Conservation (phyloP, 345 rosid genomes). For the Mercurialis annua region DNA sequence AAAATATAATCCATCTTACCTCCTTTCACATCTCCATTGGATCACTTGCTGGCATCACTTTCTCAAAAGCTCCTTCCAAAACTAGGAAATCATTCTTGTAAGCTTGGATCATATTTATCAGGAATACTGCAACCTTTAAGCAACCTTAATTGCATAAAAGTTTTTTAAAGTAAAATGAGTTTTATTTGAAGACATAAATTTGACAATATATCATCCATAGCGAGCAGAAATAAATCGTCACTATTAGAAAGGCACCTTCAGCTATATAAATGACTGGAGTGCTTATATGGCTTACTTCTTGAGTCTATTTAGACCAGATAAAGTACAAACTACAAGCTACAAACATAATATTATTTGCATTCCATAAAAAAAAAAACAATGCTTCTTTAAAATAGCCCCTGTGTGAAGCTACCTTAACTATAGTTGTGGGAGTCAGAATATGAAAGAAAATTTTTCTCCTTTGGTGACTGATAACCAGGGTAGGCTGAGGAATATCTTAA, state of each 20-base stretch:
- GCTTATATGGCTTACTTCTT: too few relatives aligned
- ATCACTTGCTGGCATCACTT: constrained; percentile 64
- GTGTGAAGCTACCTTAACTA: background rate
- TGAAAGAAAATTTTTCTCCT: background rate
- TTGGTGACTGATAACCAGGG: background rate
- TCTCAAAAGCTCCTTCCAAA: constrained; percentile 70
- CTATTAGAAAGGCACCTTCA: background rate
- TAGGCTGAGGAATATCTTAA: background rate
- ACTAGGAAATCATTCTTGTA: constrained; percentile 48
- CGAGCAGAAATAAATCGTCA: too few relatives aligned
- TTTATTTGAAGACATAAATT: background rate
- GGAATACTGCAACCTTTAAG: constrained; percentile 90
- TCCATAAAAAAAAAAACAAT: too few relatives aligned
- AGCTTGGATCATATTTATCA: constrained; percentile 54
- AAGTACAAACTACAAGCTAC: too few relatives aligned
- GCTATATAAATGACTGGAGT: background rate
- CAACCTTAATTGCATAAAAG: too few relatives aligned
- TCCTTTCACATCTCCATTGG: constrained; percentile 41
- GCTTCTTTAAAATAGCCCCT: too few relatives aligned
- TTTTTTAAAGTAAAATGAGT: background rate
- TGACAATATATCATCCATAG: too few relatives aligned
- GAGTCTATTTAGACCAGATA: too few relatives aligned
- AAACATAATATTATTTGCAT: too few relatives aligned
- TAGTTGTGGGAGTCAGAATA: background rate
- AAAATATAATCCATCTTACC: constrained; percentile 31